These are phyloP conservation scores for Colletotrichum camelliae DNA, from an alignment of 2,329 filamentous ascomycete genomes.

Conservation along the genomic window DNA sequence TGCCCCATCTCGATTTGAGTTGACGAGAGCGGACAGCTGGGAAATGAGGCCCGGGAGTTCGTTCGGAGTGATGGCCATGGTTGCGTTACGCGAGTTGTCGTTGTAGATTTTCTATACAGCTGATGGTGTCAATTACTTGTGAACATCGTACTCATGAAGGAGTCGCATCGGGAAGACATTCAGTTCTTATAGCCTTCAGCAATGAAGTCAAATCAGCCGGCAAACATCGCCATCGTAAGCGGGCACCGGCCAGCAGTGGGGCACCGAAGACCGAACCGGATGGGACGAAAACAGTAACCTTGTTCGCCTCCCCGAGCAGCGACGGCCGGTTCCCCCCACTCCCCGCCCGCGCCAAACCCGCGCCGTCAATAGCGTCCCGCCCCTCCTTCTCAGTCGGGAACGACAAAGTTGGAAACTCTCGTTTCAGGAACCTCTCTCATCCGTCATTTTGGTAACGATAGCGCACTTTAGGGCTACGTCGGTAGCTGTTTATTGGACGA, in stretches of 20 bases:
- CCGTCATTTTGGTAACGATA: not conserved
- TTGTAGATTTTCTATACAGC: accelerated
- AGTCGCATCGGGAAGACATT: not conserved
- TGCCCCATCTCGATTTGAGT: not conserved
- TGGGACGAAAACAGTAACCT: not conserved
- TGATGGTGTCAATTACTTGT: accelerated
- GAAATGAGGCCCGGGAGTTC: not conserved
- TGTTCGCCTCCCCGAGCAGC: not conserved
- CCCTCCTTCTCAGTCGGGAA: not conserved
- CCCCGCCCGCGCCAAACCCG: not conserved
- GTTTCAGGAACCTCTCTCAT: not conserved
- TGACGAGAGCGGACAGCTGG: not conserved
- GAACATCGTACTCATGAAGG: too few species aligned
- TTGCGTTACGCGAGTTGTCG: not conserved
- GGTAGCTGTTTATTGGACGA: not conserved
- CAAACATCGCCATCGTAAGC: not conserved
- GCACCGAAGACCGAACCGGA: not conserved
- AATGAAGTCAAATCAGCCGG: not conserved
- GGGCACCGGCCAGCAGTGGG: not conserved
- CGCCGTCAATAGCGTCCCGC: not conserved
- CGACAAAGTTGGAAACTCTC: not conserved
- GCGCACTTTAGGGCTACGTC: not conserved
- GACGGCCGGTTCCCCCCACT: not conserved
- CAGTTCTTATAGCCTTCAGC: not conserved
- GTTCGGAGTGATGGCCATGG: not conserved